These are phyloP conservation scores for Phaeolepiota aurea DNA, from an alignment of 768 basidiomycete genomes.

Conservation along the genomic window DNA sequence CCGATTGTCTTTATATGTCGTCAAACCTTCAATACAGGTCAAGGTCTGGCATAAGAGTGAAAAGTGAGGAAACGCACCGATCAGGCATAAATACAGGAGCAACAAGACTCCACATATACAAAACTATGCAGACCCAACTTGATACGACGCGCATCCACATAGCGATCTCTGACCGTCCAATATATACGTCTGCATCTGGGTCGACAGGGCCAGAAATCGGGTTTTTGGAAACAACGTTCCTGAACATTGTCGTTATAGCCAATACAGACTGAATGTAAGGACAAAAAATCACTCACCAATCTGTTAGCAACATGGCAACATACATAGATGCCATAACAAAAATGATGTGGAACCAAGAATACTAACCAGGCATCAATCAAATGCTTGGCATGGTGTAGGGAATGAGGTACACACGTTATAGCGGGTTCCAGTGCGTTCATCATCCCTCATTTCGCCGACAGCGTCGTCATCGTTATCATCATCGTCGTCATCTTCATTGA, in stretches of 20 bases:
- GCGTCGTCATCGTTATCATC: slow-evolving; percentile 67
- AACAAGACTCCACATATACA: slow-evolving; percentile 83
- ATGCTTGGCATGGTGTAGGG: no score
- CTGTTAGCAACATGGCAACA: slow-evolving; percentile 92
- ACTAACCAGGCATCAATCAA: no score
- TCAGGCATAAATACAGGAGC: slow-evolving; percentile 91
- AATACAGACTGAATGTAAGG: slow-evolving; percentile 2
- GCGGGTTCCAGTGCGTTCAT: slow-evolving; percentile 87
- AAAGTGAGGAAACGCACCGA: slow-evolving; percentile 39
- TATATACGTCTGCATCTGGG: slow-evolving; percentile 73
- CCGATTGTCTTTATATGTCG: slow-evolving; percentile 11
- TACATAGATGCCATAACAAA: slow-evolving; percentile 97
- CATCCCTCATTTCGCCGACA: slow-evolving; percentile 73
- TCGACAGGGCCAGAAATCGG: slow-evolving; percentile 36
- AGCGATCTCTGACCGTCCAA: slow-evolving; percentile 90
- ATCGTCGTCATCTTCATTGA: slow-evolving; percentile 72
- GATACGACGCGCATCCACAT: slow-evolving; percentile 99
- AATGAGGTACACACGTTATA: slow-evolving; percentile 95
- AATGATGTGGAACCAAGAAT: slow-evolving; percentile 98
- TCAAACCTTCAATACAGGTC: slow-evolving; percentile 8
- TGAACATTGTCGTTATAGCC: slow-evolving; percentile 14
- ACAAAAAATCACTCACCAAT: slow-evolving; percentile 61
- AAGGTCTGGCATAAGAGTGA: neutral
- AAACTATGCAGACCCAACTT: slow-evolving; percentile 85
- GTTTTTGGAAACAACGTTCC: slow-evolving; percentile 67